Conservation (phyloP, 306 rosid species). For the Prunus dulcis region DNA sequence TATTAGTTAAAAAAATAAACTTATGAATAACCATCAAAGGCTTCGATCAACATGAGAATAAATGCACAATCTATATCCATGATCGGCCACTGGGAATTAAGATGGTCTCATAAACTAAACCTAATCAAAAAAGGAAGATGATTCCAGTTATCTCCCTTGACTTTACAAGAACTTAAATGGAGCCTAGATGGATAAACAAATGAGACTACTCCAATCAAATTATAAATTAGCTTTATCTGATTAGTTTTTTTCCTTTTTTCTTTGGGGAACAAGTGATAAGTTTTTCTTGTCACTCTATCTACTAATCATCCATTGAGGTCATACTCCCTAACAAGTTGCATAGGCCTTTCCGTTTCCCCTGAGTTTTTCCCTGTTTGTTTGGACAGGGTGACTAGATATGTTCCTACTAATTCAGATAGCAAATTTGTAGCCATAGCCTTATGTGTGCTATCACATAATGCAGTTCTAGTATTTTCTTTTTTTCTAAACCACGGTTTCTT, state of each 20-base stretch:
- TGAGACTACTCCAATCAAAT: background rate
- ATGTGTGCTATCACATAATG: background rate
- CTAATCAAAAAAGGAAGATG: background rate
- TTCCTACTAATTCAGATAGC: background rate
- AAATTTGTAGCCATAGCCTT: background rate
- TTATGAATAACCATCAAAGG: background rate
- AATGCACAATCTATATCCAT: background rate
- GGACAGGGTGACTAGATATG: no score
- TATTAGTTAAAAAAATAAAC: slow-evolving; percentile 7
- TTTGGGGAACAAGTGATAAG: no score
- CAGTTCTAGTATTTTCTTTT: background rate
- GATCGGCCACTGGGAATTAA: background rate
- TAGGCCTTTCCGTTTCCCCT: no score
- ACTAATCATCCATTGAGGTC: no score
- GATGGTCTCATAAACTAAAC: background rate
- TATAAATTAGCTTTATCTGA: no score
- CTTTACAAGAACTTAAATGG: background rate
- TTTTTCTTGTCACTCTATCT: no score
- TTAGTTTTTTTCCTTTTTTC: no score
- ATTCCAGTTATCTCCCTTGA: background rate
- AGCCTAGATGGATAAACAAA: background rate
- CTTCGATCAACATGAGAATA: slow-evolving; percentile 8
- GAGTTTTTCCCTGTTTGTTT: no score
- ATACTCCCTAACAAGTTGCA: no score
- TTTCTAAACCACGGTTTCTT: background rate